Conservation (phyloP, 208 protist species). For the Trypanosoma rangeli region DNA sequence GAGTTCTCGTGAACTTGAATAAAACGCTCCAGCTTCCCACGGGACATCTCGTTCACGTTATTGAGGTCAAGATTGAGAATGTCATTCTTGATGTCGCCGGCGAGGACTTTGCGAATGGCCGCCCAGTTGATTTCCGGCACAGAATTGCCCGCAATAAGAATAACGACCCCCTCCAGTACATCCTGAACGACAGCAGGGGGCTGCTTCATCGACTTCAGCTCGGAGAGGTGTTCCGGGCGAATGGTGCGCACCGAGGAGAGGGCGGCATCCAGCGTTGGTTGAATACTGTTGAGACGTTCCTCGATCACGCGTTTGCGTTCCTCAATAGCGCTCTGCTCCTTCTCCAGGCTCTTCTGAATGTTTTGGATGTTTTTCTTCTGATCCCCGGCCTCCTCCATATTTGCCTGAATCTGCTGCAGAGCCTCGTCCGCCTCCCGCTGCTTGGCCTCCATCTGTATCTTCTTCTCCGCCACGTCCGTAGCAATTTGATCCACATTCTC, state of each 20-base stretch:
- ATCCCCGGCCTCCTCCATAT: constrained; percentile 93
- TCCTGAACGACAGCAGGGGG: constrained; percentile 95
- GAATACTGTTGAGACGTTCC: constrained; percentile 90
- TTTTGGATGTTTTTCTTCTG: constrained; percentile 94
- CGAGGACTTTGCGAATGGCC: constrained; percentile 94
- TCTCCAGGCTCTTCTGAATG: constrained; percentile 89
- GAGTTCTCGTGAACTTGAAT: constrained; percentile 83
- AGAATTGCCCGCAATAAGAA: constrained; percentile 87
- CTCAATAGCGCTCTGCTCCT: constrained; percentile 91
- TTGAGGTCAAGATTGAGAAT: constrained; percentile 97
- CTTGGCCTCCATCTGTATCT: constrained; percentile 89
- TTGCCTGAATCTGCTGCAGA: constrained; percentile 94
- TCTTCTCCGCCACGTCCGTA: constrained; percentile 89
- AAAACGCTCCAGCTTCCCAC: constrained; percentile 87
- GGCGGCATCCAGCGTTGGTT: constrained; percentile 95
- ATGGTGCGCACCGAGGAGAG: constrained; percentile 94
- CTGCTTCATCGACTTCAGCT: constrained; percentile 96
- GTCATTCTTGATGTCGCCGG: constrained; percentile 91
- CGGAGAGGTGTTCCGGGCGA: constrained; percentile 90
- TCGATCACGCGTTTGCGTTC: constrained; percentile 93
- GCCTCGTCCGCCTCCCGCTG: constrained; percentile 95
- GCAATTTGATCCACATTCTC: constrained; percentile 94
- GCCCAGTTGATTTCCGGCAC: constrained; percentile 92
- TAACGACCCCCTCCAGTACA: constrained; percentile 96
- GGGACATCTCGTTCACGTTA: constrained; percentile 64